Percentiles rank a stretch among this genome's conserved stretches.
These are phyloP conservation scores for Rhodotorula toruloides DNA, from an alignment of 768 basidiomycete species.

Conservation along the genomic window DNA sequence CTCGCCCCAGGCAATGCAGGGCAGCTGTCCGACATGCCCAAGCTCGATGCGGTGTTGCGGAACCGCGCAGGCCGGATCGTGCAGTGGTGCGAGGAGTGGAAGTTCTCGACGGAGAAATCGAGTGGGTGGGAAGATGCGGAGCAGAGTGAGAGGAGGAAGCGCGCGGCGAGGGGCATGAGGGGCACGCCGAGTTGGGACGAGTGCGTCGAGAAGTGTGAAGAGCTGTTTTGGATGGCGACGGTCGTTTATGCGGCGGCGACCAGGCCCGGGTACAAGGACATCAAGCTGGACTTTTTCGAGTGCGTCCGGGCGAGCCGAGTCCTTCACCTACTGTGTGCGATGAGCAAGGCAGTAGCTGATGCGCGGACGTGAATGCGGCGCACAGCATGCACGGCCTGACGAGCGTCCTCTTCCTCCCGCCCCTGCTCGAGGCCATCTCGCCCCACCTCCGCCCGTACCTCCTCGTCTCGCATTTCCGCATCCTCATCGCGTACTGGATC, in stretches of 20 bases:
- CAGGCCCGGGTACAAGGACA: slow-evolving; percentile 38
- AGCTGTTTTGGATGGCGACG: slow-evolving; percentile 41
- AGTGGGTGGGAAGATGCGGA: slow-evolving; percentile 35
- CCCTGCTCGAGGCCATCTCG: slow-evolving; percentile 39
- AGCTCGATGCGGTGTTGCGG: slow-evolving; percentile 32
- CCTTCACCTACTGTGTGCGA: too few relatives aligned
- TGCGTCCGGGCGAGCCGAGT: too few relatives aligned
- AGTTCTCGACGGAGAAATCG: slow-evolving; percentile 30
- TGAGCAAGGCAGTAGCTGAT: too few relatives aligned
- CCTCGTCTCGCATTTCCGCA: slow-evolving; percentile 41
- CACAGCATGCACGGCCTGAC: slow-evolving; percentile 42
- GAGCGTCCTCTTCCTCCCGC: slow-evolving; percentile 40
- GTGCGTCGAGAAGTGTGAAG: slow-evolving; percentile 42
- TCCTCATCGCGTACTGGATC: slow-evolving; percentile 40
- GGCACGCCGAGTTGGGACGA: slow-evolving; percentile 36
- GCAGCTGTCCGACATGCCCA: slow-evolving; percentile 26
- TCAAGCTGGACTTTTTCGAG: slow-evolving; percentile 43
- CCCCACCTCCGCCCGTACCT: slow-evolving; percentile 40
- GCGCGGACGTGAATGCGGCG: accelerated
- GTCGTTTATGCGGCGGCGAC: slow-evolving; percentile 39
- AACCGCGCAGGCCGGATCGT: slow-evolving; percentile 20
- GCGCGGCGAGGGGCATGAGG: not conserved
- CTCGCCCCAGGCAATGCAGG: slow-evolving; percentile 40
- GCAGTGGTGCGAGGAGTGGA: slow-evolving; percentile 40
- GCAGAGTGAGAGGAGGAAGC: slow-evolving; percentile 21